Evolutionary conservation across 345 rosid genomes (phyloP).

Genomic region (Melaleuca alternifolia): DNA sequence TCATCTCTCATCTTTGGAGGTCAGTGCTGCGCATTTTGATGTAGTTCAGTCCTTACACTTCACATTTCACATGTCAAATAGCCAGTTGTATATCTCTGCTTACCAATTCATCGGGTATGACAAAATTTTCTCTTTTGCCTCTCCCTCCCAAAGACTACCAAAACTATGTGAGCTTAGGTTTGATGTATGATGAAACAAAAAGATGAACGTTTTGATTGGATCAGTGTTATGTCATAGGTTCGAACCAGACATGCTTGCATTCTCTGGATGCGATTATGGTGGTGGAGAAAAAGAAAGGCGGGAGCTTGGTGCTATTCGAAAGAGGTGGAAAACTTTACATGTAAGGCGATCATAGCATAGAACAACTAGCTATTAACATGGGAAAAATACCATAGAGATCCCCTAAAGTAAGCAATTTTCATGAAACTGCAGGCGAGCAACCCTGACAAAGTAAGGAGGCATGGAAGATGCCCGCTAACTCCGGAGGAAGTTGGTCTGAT

Average conservation of each 20-base stretch:
- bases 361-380: not conserved
- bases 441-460: slow-evolving; percentile 71
- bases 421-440: slow-evolving; percentile 40
- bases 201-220: not conserved
- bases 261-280: slow-evolving; percentile 90
- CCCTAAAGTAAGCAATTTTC: not conserved
- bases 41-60: not conserved
- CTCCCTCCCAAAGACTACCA: not conserved
- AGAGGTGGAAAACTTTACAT: slow-evolving; percentile 81
- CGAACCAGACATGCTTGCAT: slow-evolving; percentile 96
- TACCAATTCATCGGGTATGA: not conserved
- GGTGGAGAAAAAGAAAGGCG: slow-evolving; percentile 76
- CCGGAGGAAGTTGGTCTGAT: slow-evolving; percentile 91
- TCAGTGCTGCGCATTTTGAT: not conserved
- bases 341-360: slow-evolving; percentile 22
- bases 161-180: not conserved
- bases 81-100: no score
- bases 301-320: slow-evolving; percentile 69
- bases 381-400: not conserved
- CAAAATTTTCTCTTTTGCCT: not conserved
- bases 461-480: slow-evolving; percentile 83
- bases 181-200: not conserved
- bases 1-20: not conserved
- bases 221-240: slow-evolving; percentile 32
- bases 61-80: not conserved